Percentiles rank a stretch among this genome's conserved stretches.
Evolutionary conservation across 345 rosid species (phyloP).

Genomic region (Tarenaya hassleriana): DNA sequence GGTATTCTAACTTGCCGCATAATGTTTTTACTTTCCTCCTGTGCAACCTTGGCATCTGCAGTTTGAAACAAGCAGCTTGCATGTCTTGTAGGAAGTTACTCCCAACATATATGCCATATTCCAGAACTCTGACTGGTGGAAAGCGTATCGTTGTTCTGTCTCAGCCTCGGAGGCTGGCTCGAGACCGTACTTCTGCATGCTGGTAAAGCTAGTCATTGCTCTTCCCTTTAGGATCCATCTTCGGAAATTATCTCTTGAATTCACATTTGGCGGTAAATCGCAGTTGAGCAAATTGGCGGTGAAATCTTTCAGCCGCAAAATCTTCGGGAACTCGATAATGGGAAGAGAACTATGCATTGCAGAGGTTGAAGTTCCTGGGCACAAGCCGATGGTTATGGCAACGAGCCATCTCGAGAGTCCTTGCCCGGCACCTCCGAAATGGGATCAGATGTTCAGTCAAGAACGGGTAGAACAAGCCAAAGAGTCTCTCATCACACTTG

Average conservation of each 20-base stretch:
- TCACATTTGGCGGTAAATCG: conserved; percentile 20
- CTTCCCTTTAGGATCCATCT: background rate
- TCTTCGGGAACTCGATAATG: conserved; percentile 71
- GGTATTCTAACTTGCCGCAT: conserved; percentile 32
- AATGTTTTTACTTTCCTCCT: background rate
- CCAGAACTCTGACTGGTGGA: conserved; percentile 78
- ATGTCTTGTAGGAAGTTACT: conserved; percentile 68
- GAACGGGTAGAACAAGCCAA: conserved; percentile 83
- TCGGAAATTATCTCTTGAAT: background rate
- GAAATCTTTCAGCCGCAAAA: conserved; percentile 51
- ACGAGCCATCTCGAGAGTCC: conserved; percentile 99
- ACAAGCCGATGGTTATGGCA: conserved; percentile 56
- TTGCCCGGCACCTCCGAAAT: conserved; percentile 79
- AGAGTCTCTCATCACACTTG: conserved; percentile 47
- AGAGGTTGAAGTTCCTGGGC: conserved; percentile 55
- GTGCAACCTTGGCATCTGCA: background rate
- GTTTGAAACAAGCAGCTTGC: conserved; percentile 1
- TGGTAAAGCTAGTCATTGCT: conserved; percentile 35
- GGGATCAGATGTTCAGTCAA: conserved; percentile 96
- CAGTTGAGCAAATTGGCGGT: conserved; percentile 81
- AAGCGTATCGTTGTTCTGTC: conserved; percentile 63
- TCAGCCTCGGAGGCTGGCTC: conserved; percentile 35
- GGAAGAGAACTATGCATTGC: conserved; percentile 78
- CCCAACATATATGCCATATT: conserved; percentile 57
- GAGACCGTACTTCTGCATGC: conserved; percentile 75